Evolutionary conservation across 306 rosid species (phyloP).

Genomic region (Cucurbita moschata): DNA sequence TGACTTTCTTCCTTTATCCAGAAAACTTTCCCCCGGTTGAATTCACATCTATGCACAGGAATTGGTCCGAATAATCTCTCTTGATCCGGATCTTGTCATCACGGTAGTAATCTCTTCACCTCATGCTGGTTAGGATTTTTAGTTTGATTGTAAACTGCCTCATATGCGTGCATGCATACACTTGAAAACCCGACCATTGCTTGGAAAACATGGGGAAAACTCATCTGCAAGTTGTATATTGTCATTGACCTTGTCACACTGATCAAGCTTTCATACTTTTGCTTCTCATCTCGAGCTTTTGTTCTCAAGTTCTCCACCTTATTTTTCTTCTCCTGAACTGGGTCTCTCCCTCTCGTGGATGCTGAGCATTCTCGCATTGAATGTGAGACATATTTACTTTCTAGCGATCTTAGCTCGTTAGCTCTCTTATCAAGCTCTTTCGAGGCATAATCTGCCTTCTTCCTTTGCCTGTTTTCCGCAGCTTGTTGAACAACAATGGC

Average conservation of each 20-base stretch:
- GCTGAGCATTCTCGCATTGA: slow-evolving; percentile 32
- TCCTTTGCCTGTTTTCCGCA: slow-evolving; percentile 65
- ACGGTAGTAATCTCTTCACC: slow-evolving; percentile 47
- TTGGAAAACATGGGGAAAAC: slow-evolving; percentile 87
- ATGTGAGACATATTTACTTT: slow-evolving; percentile 60
- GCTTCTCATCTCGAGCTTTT: slow-evolving; percentile 78
- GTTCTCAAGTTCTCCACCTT: slow-evolving; percentile 54
- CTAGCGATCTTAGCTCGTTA: slow-evolving; percentile 51
- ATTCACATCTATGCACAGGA: neutral
- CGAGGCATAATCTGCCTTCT: slow-evolving; percentile 50
- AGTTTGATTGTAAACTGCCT: slow-evolving; percentile 66
- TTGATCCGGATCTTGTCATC: neutral
- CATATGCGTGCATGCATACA: slow-evolving; percentile 73
- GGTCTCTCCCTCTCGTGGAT: slow-evolving; percentile 25
- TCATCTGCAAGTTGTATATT: slow-evolving; percentile 81
- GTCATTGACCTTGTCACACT: slow-evolving; percentile 83
- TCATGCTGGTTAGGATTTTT: slow-evolving; percentile 39
- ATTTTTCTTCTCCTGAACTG: slow-evolving; percentile 49
- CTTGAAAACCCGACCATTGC: slow-evolving; percentile 91
- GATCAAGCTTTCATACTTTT: slow-evolving; percentile 57
- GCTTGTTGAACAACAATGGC: slow-evolving; percentile 85
- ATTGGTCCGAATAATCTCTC: neutral
- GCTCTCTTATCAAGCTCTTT: slow-evolving; percentile 78
- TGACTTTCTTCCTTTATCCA: neutral
- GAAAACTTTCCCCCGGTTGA: neutral